These are phyloP conservation scores for Acacia crassicarpa DNA, from an alignment of 306 rosid species.

Conservation along the genomic window DNA sequence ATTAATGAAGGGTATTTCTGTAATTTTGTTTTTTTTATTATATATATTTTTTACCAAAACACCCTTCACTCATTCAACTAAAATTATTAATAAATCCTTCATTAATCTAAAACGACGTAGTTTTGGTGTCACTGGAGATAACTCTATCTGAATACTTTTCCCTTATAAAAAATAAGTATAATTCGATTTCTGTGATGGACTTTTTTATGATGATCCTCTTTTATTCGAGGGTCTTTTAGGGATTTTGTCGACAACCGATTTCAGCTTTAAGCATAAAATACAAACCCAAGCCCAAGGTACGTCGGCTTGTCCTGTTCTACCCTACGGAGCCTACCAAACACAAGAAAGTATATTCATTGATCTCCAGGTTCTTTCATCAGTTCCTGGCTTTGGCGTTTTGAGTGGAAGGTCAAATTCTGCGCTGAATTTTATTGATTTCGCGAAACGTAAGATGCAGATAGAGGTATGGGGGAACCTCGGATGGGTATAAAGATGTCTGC, in stretches of 20 bases:
- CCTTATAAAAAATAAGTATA: too few species aligned
- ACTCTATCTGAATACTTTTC: too few species aligned
- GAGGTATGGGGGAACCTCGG: slow-evolving; percentile 43
- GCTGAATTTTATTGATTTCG: neutral
- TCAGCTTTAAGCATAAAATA: too few species aligned
- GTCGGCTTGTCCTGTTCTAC: neutral
- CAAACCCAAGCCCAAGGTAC: neutral
- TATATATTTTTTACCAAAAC: too few species aligned
- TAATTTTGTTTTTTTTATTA: too few species aligned
- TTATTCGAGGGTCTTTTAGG: too few species aligned
- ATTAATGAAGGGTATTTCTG: too few species aligned
- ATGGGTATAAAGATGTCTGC: slow-evolving; percentile 19
- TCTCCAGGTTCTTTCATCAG: neutral
- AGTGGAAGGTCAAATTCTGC: neutral
- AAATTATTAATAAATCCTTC: too few species aligned
- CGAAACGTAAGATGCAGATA: slow-evolving; percentile 49
- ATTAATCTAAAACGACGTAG: too few species aligned
- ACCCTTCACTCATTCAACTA: too few species aligned
- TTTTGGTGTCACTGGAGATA: too few species aligned
- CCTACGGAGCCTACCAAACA: neutral
- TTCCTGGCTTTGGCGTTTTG: neutral
- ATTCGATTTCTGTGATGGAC: neutral
- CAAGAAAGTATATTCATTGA: neutral
- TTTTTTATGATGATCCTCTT: too few species aligned
- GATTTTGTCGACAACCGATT: neutral